These are phyloP conservation scores for Fraxinus sp. DNA, from an alignment of 305 asterid genomes.

Conservation along the genomic window DNA sequence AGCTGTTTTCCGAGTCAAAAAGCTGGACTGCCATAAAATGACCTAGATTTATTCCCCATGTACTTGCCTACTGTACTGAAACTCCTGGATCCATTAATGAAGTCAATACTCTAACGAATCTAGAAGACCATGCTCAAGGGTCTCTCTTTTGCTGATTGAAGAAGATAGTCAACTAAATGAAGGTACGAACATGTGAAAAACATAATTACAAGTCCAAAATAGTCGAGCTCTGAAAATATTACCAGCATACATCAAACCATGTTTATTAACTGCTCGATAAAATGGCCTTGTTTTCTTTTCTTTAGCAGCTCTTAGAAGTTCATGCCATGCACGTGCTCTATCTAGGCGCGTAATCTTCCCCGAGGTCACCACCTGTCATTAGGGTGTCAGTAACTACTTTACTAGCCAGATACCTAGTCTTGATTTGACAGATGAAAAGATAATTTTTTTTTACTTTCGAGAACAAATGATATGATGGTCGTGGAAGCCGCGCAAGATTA, in stretches of 20 bases:
- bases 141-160: not conserved
- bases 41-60: not conserved
- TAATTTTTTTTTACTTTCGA: constrained; percentile 47
- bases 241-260: constrained; percentile 94
- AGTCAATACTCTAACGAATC: not conserved
- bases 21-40: not conserved
- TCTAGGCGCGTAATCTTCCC: constrained; percentile 67
- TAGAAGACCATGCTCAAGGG: not conserved
- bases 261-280: constrained; percentile 68
- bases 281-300: constrained; percentile 74
- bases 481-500: constrained; percentile 73
- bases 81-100: not conserved
- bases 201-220: not conserved
- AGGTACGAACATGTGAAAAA: not conserved
- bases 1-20: not conserved
- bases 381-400: constrained; percentile 12
- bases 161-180: not conserved
- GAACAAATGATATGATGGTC: constrained; percentile 76
- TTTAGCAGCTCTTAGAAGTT: constrained; percentile 68
- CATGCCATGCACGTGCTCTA: constrained; percentile 69
- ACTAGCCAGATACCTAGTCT: constrained; percentile 4
- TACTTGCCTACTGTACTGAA: not conserved
- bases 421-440: not conserved
- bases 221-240: constrained; percentile 8
- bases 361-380: constrained; percentile 66